Evolutionary conservation across 495 filamentous ascomycete species (phyloP), one percentile per base, ranked within the genome.

Genomic region (Penicillium salamii): DNA sequence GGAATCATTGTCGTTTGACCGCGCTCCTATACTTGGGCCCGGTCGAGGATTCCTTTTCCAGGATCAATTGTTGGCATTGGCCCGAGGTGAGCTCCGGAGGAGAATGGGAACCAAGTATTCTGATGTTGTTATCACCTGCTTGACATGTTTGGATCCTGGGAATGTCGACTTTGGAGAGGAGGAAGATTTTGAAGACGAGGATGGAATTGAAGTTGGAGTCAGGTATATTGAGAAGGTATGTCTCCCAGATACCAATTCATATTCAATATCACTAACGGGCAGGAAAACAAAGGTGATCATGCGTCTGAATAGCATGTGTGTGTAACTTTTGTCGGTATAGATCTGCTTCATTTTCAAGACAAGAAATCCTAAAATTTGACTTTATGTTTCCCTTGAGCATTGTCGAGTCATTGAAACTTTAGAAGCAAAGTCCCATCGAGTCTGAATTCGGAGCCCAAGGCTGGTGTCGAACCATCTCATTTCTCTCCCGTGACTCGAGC

Each of bases 131-230:
- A 50, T 75, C 17, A 66, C 54, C 9, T 85, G 82, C 56, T 51
- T 85, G 19, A 80, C 67, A 5, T 84, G 80, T 44, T 54, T 85
- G 26, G 77, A 84, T 48, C 14, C 53, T 3, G 67, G 61, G 5
- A 78, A 78, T 41, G 50, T 52, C 3, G 66, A 66, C 19, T 80
- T 83, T 62, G 71, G 72, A 12, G 56, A 70, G 52, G 55, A 69
- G 28, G 47, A 34, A 0, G 74, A 78, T n/a, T 71, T 77, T 43
- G 28, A 67, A 41, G 79, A 84, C 52, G 64, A 63, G 24, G 74
- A 81, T 48, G 77, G 77, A n/a, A 57, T 78, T 13, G 45, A 62
- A 12, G 62, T 81, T 14, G 78, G 70, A 3, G 72, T 79, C 13
- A 61, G 63, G 44, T 80, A 71, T 51, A 72, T 79, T 40, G 75